Percentiles rank a stretch among this genome's conserved stretches.
phyloP scores from a whole-genome alignment of 345 rosid genomes.

The Cardiospermum halicacabum region DNA sequence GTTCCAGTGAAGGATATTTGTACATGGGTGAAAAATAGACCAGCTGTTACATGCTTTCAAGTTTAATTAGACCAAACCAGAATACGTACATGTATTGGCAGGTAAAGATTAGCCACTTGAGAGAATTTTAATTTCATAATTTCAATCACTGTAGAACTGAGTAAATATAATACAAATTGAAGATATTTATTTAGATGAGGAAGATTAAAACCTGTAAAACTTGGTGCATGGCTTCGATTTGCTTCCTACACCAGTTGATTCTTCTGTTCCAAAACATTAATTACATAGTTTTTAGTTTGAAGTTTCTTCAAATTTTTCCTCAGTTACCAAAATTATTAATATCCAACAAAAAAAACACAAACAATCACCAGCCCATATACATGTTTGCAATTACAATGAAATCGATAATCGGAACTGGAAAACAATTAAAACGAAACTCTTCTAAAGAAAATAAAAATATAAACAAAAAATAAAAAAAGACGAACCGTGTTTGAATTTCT shows the following conservation, averaged over 20 bases:
- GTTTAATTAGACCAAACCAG: constrained; percentile 23
- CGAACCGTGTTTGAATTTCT: constrained; percentile 57
- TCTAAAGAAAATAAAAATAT: neutral
- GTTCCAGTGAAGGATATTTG: constrained; percentile 15
- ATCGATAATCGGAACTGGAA: neutral
- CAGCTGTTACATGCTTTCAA: constrained; percentile 29
- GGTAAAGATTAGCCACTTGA: constrained; percentile 31
- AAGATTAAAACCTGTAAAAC: constrained; percentile 97
- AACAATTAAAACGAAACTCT: neutral
- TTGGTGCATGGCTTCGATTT: constrained; percentile 99
- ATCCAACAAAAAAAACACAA: neutral
- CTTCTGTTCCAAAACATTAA: constrained; percentile 86
- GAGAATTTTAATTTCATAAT: constrained; percentile 22
- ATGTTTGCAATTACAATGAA: no score
- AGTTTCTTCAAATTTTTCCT: constrained; percentile 25
- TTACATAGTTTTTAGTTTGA: constrained; percentile 43
- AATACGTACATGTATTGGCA: constrained; percentile 41
- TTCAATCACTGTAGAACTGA: constrained; percentile 17
- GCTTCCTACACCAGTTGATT: constrained; percentile 98
- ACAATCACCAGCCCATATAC: no score
- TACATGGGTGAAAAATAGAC: constrained; percentile 18
- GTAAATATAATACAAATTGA: constrained; percentile 15
- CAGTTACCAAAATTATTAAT: constrained; percentile 3
- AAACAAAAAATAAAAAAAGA: neutral
- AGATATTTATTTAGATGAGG: constrained; percentile 44